Conservation (phyloP, 306 rosid genomes). For the Rosa multiflora region DNA sequence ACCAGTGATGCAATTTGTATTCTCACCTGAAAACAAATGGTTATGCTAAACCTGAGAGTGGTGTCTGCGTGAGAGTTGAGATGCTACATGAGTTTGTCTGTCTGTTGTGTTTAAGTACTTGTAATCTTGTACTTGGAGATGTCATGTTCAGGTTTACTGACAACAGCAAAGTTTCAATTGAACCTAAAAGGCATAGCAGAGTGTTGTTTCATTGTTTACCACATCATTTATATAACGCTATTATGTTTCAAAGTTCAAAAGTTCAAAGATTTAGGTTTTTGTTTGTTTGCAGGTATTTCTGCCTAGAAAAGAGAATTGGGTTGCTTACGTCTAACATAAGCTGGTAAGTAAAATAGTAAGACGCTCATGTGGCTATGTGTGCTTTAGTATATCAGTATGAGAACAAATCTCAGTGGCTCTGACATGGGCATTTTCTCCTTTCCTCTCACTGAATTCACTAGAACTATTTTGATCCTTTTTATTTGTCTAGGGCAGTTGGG, state of each 20-base stretch:
- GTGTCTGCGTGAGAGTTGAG: neutral
- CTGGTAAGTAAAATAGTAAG: neutral
- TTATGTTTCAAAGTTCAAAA: no score
- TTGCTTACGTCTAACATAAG: neutral
- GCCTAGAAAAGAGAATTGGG: constrained; percentile 5
- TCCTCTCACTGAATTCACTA: neutral
- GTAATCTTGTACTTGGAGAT: constrained; percentile 4
- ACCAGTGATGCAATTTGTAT: constrained; percentile 1
- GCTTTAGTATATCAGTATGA: neutral
- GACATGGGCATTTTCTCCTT: neutral
- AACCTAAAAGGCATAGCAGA: neutral
- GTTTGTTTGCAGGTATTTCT: constrained; percentile 10
- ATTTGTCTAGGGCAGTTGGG: neutral
- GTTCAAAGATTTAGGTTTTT: neutral
- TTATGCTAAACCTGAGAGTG: neutral
- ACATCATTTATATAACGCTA: neutral
- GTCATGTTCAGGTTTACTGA: neutral
- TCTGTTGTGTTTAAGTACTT: neutral
- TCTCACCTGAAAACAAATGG: neutral
- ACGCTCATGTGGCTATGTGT: neutral
- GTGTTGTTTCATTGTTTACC: neutral
- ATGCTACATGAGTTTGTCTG: constrained; percentile 1
- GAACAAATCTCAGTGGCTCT: neutral
- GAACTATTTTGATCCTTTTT: neutral
- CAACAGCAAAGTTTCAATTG: neutral